These are phyloP conservation scores for Podospora conica DNA, from an alignment of 495 filamentous ascomycete species.

Conservation along the genomic window DNA sequence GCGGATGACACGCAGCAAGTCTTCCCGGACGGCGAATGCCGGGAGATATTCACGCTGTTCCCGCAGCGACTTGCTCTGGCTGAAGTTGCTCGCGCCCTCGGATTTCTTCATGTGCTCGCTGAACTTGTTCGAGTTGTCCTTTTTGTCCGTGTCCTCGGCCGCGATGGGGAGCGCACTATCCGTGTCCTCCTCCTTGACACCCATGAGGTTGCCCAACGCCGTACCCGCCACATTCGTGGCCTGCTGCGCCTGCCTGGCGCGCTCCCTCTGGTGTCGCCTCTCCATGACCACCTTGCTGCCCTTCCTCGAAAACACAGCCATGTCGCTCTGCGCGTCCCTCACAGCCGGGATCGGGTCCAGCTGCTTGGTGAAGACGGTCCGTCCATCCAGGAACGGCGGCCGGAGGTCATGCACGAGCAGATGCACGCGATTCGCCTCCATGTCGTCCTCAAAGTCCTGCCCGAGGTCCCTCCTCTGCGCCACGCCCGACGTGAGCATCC, in stretches of 20 bases:
- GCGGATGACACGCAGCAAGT: conserved; percentile 86
- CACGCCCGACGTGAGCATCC: conserved; percentile 94
- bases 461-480: conserved; percentile 81
- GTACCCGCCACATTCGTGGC: conserved; percentile 93
- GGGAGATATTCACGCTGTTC: conserved; percentile 94
- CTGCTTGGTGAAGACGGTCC: conserved; percentile 95
- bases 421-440: conserved; percentile 86
- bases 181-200: conserved; percentile 88
- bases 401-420: conserved; percentile 89
- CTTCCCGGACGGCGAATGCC: conserved; percentile 94
- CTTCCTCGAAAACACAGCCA: conserved; percentile 97
- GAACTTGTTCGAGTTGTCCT: conserved; percentile 70
- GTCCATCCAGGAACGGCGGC: conserved; percentile 92
- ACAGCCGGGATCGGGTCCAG: conserved; percentile 92
- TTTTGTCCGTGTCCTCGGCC: conserved; percentile 53
- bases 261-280: conserved; percentile 81
- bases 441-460: conserved; percentile 80
- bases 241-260: conserved; percentile 91
- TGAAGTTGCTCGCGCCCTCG: conserved; percentile 86
- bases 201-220: conserved; percentile 87
- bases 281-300: conserved; percentile 92
- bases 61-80: conserved; percentile 79
- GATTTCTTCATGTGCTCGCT: conserved; percentile 83
- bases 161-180: conserved; percentile 77
- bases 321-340: conserved; percentile 91